Base-by-base conservation (phyloP, 2,329 filamentous ascomycete species). In the Tolypocladium ovalisporum region DNA sequence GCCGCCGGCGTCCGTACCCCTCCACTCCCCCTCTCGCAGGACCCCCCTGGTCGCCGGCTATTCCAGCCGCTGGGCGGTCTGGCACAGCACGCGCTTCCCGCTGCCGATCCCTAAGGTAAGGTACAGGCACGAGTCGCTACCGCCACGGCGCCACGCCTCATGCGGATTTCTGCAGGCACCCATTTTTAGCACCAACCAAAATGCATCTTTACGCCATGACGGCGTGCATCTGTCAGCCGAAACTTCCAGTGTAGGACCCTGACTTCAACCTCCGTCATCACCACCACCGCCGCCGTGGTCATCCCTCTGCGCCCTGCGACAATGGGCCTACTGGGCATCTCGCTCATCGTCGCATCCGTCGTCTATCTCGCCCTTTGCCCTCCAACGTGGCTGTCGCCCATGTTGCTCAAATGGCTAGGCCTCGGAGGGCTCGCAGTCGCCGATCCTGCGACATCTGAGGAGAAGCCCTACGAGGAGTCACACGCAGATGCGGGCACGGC, bases 331-430 rank as follows among this genome's bases (percentile, higher is more conserved):
- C 64, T 86, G 60, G 83, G 81, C 61, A 70, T 86, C 61, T 83
- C 83, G n/a, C 73, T 87, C 61, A 75, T 87, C 64, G 68, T 87
- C 61, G 83, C 79, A 49, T 83, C 83, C 0, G 71, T 86, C 57
- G 76, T 85, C 52, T 81, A 79, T 64, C 69, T 86, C 61, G 71
- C 79, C 63, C 74, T 85, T 60, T 76, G 77, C 44, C 79, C 79
- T 57, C 79, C 78, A 54, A 70, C 75, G 52, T 78, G 81, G 71
- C 69, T 82, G 56, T 62, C 66, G 37, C 66, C 66, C 56, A 57
- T 66, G 32, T 58, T 70, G 9, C 39, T 65, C 35, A 63, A 59
- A 35, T 65, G 66, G 68, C 63, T 61, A 37, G 58, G 58, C 35
- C 52, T 44, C 9, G 37, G 59, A 49, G 56, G 42, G 36, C 32